phyloP scores from a whole-genome alignment of 495 filamentous ascomycete species.

The Margaritispora aquatica region DNA sequence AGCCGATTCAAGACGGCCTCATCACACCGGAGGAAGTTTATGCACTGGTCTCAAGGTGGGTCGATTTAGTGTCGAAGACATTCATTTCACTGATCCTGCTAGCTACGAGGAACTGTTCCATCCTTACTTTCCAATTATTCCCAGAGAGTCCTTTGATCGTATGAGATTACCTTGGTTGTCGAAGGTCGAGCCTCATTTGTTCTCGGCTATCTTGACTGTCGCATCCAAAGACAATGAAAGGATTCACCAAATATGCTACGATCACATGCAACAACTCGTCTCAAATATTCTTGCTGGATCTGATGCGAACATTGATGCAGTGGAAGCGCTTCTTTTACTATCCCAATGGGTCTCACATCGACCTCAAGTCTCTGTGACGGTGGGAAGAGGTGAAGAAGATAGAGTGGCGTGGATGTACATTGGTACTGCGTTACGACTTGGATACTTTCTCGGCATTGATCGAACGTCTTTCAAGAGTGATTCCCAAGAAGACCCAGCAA shows the following conservation, averaged over 20 bases:
- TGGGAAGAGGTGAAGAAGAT: slow-evolving; percentile 60
- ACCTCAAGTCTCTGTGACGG: slow-evolving; percentile 42
- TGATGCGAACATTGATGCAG: slow-evolving; percentile 55
- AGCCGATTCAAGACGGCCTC: slow-evolving; percentile 17
- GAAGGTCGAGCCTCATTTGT: slow-evolving; percentile 48
- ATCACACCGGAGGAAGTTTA: slow-evolving; percentile 21
- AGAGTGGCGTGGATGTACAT: slow-evolving; percentile 65
- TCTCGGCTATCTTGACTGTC: slow-evolving; percentile 57
- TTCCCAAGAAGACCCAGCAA: slow-evolving; percentile 40
- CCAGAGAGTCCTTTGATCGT: slow-evolving; percentile 45
- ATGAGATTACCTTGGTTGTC: slow-evolving; percentile 39
- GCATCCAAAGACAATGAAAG: slow-evolving; percentile 54
- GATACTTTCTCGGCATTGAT: slow-evolving; percentile 56
- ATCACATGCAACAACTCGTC: slow-evolving; percentile 57
- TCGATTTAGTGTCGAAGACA: neutral
- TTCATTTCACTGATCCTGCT: neutral
- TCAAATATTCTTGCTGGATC: slow-evolving; percentile 53
- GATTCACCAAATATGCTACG: slow-evolving; percentile 53
- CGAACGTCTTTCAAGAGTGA: slow-evolving; percentile 46
- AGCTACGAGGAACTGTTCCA: slow-evolving; percentile 43
- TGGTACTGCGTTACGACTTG: slow-evolving; percentile 55
- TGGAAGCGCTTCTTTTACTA: slow-evolving; percentile 56
- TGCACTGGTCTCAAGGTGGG: slow-evolving; percentile 19
- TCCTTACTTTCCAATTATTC: slow-evolving; percentile 56
- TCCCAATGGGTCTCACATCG: slow-evolving; percentile 62